Conservation (phyloP, 805 yeast genomes). For the Myxozyma monticola region DNA sequence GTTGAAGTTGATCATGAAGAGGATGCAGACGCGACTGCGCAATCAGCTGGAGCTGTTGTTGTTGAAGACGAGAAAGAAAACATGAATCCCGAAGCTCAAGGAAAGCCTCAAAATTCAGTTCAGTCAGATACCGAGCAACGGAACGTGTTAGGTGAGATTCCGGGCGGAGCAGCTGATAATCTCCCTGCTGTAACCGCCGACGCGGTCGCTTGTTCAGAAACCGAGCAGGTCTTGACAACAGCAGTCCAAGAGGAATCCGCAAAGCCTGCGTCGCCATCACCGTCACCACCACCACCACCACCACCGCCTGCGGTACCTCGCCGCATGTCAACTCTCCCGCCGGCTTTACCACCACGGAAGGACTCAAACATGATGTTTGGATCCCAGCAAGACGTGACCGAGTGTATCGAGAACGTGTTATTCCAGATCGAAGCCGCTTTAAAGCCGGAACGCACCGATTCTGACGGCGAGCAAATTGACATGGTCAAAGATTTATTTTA, state of each 20-base stretch:
- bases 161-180: not conserved
- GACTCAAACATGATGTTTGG: slow-evolving; percentile 40
- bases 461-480: slow-evolving; percentile 79
- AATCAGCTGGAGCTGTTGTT: too few relatives aligned
- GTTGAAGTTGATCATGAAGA: too few relatives aligned
- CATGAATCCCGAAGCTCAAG: not conserved
- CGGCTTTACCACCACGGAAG: slow-evolving; percentile 10
- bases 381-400: slow-evolving; percentile 96
- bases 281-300: slow-evolving; percentile 2
- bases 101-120: not conserved
- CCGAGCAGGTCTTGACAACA: not conserved
- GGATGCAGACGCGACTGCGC: not conserved
- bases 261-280: not conserved
- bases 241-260: not conserved
- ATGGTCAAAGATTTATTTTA: slow-evolving; percentile 75
- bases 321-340: slow-evolving; percentile 7
- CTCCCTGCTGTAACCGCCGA: not conserved
- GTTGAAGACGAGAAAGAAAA: not conserved
- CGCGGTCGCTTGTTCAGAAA: not conserved
- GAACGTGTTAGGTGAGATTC: not conserved
- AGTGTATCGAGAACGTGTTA: slow-evolving; percentile 90
- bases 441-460: slow-evolving; percentile 62
- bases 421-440: slow-evolving; percentile 88
- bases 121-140: not conserved
- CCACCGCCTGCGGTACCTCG: slow-evolving; percentile 11